These are phyloP conservation scores for Didymella pomorum DNA, from an alignment of 2,329 filamentous ascomycete genomes.

Conservation along the genomic window DNA sequence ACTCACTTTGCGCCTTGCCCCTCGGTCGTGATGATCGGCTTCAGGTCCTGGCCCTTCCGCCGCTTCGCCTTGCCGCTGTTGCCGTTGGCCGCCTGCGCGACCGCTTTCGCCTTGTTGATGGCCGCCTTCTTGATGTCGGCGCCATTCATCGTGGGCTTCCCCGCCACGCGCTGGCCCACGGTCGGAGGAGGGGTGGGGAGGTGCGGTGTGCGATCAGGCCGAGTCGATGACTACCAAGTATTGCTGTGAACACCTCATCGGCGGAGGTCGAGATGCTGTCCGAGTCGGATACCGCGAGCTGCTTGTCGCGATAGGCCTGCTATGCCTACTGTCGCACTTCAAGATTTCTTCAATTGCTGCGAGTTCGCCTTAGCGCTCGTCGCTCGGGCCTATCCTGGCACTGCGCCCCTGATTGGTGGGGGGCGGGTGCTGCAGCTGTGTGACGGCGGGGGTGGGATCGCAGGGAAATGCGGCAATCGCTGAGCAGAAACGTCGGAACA, in stretches of 20 bases:
- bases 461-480: conserved; percentile 1
- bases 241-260: conserved; percentile 11
- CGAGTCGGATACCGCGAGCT: not conserved
- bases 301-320: not conserved
- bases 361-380: conserved; percentile 44
- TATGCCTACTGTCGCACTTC: conserved; percentile 9
- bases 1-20: conserved; percentile 53
- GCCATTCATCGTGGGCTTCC: conserved; percentile 64
- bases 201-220: conserved; percentile 19
- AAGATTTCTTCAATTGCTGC: conserved; percentile 49
- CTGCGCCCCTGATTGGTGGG: conserved; percentile 40
- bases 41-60: conserved; percentile 74
- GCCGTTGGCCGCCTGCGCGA: conserved; percentile 64
- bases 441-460: not conserved
- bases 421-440: conserved; percentile 17
- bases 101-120: conserved; percentile 72
- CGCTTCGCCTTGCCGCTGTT: conserved; percentile 71
- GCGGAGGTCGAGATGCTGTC: not conserved
- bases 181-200: conserved; percentile 9
- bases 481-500: not conserved
- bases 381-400: conserved; percentile 32
- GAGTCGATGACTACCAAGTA: conserved; percentile 8
- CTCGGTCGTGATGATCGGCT: conserved; percentile 79
- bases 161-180: conserved; percentile 41
- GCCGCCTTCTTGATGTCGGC: conserved; percentile 70